Conservation (phyloP, 2,329 filamentous ascomycete genomes). For the Ploettnerulaceae sp. region DNA sequence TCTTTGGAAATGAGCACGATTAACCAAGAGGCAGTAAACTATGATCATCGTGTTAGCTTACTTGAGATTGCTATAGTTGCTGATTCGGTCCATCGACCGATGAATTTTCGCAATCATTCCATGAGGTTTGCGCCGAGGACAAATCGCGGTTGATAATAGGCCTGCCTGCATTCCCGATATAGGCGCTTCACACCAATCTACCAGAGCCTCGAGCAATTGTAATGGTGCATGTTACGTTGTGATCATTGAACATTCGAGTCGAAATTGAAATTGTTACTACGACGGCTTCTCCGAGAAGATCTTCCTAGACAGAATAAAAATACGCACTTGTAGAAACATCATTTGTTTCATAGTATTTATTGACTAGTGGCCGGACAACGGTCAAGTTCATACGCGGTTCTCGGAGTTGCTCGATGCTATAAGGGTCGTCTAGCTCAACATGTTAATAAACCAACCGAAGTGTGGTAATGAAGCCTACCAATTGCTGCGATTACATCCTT, state of each 20-base stretch:
- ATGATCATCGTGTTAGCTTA: neutral
- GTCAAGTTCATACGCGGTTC: slow-evolving; percentile 72
- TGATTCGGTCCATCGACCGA: too few species aligned
- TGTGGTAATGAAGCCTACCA: neutral
- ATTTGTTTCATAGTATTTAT: slow-evolving; percentile 72
- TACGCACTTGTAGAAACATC: slow-evolving; percentile 69
- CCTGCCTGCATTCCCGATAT: too few species aligned
- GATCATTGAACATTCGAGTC: too few species aligned
- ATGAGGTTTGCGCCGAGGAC: too few species aligned
- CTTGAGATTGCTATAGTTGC: neutral
- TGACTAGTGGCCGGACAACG: slow-evolving; percentile 76
- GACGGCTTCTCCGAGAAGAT: too few species aligned
- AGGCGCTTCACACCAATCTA: too few species aligned
- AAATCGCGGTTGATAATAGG: too few species aligned
- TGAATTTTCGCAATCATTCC: too few species aligned
- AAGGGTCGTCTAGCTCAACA: slow-evolving; percentile 49
- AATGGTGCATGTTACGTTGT: too few species aligned
- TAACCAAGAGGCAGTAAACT: slow-evolving; percentile 82
- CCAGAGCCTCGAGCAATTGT: too few species aligned
- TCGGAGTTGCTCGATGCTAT: slow-evolving; percentile 70
- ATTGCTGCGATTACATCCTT: slow-evolving; percentile 48
- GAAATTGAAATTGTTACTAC: too few species aligned
- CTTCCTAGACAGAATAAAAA: neutral
- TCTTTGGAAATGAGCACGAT: slow-evolving; percentile 71
- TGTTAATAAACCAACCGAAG: neutral